Base-by-base conservation (phyloP, 1,139 yeast species). In the Yamadazyma dushanensis region DNA sequence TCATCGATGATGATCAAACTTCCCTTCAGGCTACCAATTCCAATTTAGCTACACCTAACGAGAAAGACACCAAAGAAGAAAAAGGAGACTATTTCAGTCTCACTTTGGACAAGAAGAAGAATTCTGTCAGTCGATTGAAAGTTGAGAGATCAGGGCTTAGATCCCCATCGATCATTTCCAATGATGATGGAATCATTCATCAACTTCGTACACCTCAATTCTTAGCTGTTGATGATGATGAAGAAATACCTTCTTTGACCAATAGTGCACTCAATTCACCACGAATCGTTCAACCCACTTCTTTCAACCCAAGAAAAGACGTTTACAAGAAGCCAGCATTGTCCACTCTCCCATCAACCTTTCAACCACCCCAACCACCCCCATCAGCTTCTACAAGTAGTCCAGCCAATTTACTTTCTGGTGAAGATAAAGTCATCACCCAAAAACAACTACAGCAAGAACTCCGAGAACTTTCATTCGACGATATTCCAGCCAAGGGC, bases 401-500 rank as follows among this genome's bases (percentile, higher is more conserved):
- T 5, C 27, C 15, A 5, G 8, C 27, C 3, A 13, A 15, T 4
- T 17, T 17, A 17, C 11, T 30, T 3, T 3, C 17, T 3, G 17
- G 16, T 20, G 35, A 28, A 19, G 40, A 36, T 14, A 34, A 32
- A 10, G 31, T 13, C 5, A 52, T 66, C n/a, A 66, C 70, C 3
- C 59, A 54, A 32, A 65, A 56, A 38, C 68, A 68, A 37, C 48
- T 70, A 30, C 66, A 65, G 46, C 63, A 63, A 33, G 75, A 70
- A 44, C 49, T 51, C 56, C 70, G 48, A 46, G 69, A 54, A 47
- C 64, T 61, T 52, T 75, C 84, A 1, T 90, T 90, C 60, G 85
- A 87, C 54, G 92, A 86, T 42, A 63, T 92, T 16, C 96, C 97
- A 0, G 94, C 96, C 3, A 78, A 81, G 47, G 95, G 95, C 0